Evolutionary conservation across 257 asterid genomes (phyloP).

Genomic region (Thymus mandschuricus): DNA sequence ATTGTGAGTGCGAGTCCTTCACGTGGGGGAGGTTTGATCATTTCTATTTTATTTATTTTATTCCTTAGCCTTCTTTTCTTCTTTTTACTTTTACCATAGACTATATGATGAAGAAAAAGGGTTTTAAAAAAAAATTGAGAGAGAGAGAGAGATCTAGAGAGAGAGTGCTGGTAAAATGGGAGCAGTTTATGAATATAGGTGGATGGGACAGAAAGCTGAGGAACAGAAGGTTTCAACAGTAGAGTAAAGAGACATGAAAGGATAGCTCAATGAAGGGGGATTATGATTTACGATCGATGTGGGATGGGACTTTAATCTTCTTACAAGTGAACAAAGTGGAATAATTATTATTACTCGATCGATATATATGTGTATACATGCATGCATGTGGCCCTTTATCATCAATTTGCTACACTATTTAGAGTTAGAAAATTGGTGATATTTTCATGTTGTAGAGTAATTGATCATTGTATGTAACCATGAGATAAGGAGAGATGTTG

Average conservation of each 20-base stretch:
- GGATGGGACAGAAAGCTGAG: slow-evolving; percentile 89
- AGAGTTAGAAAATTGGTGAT: no score
- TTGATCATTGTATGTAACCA: neutral
- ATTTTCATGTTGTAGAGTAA: neutral
- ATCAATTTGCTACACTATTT: neutral
- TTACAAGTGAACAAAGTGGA: slow-evolving; percentile 35
- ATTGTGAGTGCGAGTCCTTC: slow-evolving; percentile 26
- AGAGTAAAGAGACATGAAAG: slow-evolving; percentile 62
- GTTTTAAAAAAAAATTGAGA: no score
- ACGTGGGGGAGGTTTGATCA: slow-evolving; percentile 24
- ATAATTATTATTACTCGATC: slow-evolving; percentile 29
- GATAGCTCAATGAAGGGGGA: slow-evolving; percentile 61
- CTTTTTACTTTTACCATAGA: slow-evolving; percentile 27
- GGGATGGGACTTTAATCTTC: slow-evolving; percentile 50
- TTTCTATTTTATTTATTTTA: neutral
- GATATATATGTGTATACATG: neutral
- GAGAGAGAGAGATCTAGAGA: neutral
- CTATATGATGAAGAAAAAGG: slow-evolving; percentile 21
- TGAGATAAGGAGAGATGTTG: neutral
- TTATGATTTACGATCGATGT: slow-evolving; percentile 36
- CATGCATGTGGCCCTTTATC: neutral
- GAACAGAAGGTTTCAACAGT: slow-evolving; percentile 82
- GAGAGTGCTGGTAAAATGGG: slow-evolving; percentile 44
- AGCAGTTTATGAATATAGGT: slow-evolving; percentile 54
- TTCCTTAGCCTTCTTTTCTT: neutral